Conservation (phyloP, 1,284 basidiomycete genomes). For the Trametes versicolor region DNA sequence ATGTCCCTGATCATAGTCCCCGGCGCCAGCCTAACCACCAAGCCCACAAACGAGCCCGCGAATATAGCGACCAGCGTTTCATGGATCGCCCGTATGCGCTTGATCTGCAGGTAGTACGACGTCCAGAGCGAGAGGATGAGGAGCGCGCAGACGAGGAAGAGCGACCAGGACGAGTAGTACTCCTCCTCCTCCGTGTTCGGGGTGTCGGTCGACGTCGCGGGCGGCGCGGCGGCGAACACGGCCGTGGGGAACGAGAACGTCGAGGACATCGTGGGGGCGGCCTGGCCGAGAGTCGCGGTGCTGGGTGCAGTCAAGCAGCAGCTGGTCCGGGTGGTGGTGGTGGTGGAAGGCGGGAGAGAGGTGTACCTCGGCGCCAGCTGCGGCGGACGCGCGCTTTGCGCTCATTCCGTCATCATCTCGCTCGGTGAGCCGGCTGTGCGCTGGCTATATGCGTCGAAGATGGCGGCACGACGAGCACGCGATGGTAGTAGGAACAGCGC, state of each 20-base stretch:
- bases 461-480: neutral
- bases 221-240: conserved; percentile 33
- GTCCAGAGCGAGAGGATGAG: conserved; percentile 96
- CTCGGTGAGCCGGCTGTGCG: neutral
- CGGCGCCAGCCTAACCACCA: conserved; percentile 90
- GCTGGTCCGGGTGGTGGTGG: conserved; percentile 24
- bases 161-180: conserved; percentile 93
- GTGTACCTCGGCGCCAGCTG: conserved; percentile 25
- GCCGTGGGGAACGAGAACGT: conserved; percentile 29
- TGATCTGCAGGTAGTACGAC: conserved; percentile 98
- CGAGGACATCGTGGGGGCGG: conserved; percentile 26
- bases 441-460: neutral
- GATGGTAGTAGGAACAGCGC: neutral
- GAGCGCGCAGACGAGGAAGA: conserved; percentile 93
- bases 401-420: conserved; percentile 17
- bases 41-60: conserved; percentile 95
- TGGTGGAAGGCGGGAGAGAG: conserved; percentile 27
- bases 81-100: conserved; percentile 94
- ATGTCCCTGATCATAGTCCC: conserved; percentile 96
- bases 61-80: conserved; percentile 97
- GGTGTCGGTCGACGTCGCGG: conserved; percentile 38
- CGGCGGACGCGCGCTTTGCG: conserved; percentile 12
- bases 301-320: conserved; percentile 32
- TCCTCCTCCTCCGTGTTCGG: conserved; percentile 81
- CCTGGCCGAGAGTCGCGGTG: conserved; percentile 1